Base-by-base conservation (phyloP, 2,329 filamentous ascomycete species). In the Clarireedia sp. region DNA sequence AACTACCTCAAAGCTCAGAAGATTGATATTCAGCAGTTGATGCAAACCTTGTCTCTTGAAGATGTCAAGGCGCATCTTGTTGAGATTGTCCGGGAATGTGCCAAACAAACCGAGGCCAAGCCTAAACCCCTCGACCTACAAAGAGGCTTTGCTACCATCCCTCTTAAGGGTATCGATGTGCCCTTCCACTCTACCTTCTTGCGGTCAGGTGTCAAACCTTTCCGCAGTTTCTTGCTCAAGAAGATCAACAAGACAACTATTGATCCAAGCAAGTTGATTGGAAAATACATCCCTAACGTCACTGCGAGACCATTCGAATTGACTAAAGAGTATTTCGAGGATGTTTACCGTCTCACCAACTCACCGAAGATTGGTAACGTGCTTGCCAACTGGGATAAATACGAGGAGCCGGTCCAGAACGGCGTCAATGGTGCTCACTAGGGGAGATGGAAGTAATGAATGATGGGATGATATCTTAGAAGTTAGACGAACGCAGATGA, bases 221-320 rank as follows among this genome's bases (percentile, higher is more conserved):
- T 99, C 90, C 83, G 94, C 63, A 92, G 86, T 45, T 99, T 99
- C 83, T 74, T 99, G 70, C 86, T 97, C 66, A 99, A 97, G 88
- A 99, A 99, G 83, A 97, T 99, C 77, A 90, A 97, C 81, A 96
- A 95, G 83, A 96, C 91, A 23, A 95, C 89, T 53, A 97, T 99
- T 71, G 94, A 99, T 71, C 94, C 94, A 5, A 87, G 89, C 71
- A 97, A 97, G 80, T 76, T 99, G 68, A 81, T 99, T 64, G 94
- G 94, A 68, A 99, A 99, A 76, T 99, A 99, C 76, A 97, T 99
- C 63, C 94, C 94, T 65, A 99, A 99, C 74, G 95, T 99, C 63
- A 99, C 94, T 55, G 94, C 94, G 57, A 86, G 86, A 74, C 94
- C 94, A 16, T 99, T 99, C 71, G 90, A 90, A 71, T 78, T 99